Base-by-base conservation (phyloP, 345 rosid species). In the Populus tremula region DNA sequence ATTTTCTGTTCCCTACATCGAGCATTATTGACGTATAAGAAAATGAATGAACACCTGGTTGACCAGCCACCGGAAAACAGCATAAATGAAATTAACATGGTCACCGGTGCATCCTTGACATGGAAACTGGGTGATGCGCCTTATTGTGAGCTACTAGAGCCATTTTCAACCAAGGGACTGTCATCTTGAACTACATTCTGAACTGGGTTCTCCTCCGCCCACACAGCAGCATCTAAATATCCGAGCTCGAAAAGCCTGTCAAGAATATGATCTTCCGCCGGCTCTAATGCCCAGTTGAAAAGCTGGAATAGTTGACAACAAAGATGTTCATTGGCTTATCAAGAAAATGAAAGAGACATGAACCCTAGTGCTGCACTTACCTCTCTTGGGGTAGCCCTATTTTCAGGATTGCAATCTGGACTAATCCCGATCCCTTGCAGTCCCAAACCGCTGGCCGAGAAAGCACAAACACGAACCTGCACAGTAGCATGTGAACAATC, bases 281-380 rank as follows among this genome's bases (percentile, higher is more conserved):
- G 99, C 89, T 91, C 95, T 67, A 96, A 82, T 47, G 99, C 96
- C 99, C 97, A 96, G 61, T 86, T 92, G 82, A 96, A 83, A 82
- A 96, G 90, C 99, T 96, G 87, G 31, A 69, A 70, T 4, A 21
- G 61, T 73, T 45, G 75, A 36, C n/a, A 69, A 73, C 63, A 70
- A 11, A 59, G 18, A 36, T 20, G 74, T 39, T 80, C 45, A 83
- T 74, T 61, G 23, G 36, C 33, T 41, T 13, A 71, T 18, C 21
- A 49, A 16, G 8, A 61, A 59, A 56, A 41, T 36, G 36, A 56
- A 69, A 5, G 29, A 29, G 70, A 35, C 61, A 76, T 59, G 38
- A 67, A 25, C 47, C 16, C 43, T 20, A 72, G 20, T 56, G 70
- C 68, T 41, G 66, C n/a, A 29, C 2, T 41, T 87, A 91, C 99